phyloP scores from a whole-genome alignment of 148 eudicot species.

The Vaccinium macrocarpon region DNA sequence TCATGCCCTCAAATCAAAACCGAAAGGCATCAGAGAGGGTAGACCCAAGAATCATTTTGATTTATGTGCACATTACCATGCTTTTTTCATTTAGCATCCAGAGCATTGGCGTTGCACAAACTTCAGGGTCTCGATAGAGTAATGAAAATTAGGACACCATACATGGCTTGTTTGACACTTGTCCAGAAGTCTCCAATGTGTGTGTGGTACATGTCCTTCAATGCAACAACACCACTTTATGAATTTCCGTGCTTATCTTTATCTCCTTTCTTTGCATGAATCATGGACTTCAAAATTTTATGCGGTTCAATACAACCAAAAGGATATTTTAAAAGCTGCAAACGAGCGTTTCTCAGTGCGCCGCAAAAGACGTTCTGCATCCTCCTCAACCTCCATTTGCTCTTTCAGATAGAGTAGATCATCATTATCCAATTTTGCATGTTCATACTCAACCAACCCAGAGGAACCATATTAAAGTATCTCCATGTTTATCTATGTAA shows the following conservation, averaged over 20 bases:
- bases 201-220: background rate
- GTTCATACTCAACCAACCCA: constrained; percentile 32
- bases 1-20: too few species aligned
- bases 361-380: constrained; percentile 91
- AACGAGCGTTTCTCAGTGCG: constrained; percentile 97
- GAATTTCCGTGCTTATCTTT: background rate
- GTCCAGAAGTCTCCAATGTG: background rate
- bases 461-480: constrained; percentile 1
- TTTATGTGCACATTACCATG: too few species aligned
- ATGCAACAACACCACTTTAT: background rate
- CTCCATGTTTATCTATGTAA: background rate
- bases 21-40: too few species aligned
- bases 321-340: constrained; percentile 98
- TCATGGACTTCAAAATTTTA: background rate
- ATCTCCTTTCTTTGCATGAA: background rate
- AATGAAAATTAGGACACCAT: background rate
- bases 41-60: too few species aligned
- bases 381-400: constrained; percentile 99
- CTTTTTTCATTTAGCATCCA: too few species aligned
- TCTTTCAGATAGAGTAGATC: constrained; percentile 96
- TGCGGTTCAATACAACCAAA: constrained; percentile 6
- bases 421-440: constrained; percentile 97
- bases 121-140: background rate
- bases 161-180: background rate
- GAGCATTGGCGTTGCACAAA: too few species aligned